Base-by-base conservation (phyloP, 495 filamentous ascomycete species). In the Saxophila tyrrhenica region DNA sequence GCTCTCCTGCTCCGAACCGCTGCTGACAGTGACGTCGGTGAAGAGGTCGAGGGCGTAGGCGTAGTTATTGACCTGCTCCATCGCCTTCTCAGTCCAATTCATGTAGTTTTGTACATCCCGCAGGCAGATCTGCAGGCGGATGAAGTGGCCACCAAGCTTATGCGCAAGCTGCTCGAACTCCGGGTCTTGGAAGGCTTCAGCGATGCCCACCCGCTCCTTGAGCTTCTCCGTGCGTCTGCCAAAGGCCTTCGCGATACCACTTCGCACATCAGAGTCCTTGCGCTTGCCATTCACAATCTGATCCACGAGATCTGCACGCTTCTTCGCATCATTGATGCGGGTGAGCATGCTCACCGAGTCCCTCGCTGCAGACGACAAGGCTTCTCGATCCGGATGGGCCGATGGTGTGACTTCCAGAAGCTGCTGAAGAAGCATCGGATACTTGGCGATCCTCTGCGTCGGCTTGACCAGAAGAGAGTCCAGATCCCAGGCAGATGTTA, bases 381-480 rank as follows among this genome's bases (percentile, higher is more conserved):
- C 70, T 10, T 73, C 71, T 46, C 78, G 79, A 66, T 99, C 92
- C 0, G 91, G 88, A 62, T 99, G 92, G 50, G 86, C 81, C 10
- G 69, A 68, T 0, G 87, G 83, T 0, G 94, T 97, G 41, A 78
- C 76, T 52, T 91, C 82, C 22, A 91, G 75, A 0, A 97, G 74
- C 53, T 87, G 76, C 7, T 75, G 75, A 38, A 99, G 74, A 23
- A 99, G 73, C 11, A 95, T 80, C 1, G 89, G 89, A 61, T 96
- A 99, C 59, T 94, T 95, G 25, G 87, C 75, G 25, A 97, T 80
- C 32, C 92, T 78, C 70, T 99, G 92, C 59, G 91, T 84, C 9
- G 92, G 92, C 68, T 99, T 99, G 55, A 99, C 87, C 15, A 99
- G 76, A 32, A 99, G 72, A 3, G 92, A 89, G 65, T 95, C 89